A percentile compares a stretch with the other conserved stretches of the same genome.
These are phyloP conservation scores for Botrytis pseudocinerea DNA, from an alignment of 2,329 filamentous ascomycete species.

Conservation along the genomic window DNA sequence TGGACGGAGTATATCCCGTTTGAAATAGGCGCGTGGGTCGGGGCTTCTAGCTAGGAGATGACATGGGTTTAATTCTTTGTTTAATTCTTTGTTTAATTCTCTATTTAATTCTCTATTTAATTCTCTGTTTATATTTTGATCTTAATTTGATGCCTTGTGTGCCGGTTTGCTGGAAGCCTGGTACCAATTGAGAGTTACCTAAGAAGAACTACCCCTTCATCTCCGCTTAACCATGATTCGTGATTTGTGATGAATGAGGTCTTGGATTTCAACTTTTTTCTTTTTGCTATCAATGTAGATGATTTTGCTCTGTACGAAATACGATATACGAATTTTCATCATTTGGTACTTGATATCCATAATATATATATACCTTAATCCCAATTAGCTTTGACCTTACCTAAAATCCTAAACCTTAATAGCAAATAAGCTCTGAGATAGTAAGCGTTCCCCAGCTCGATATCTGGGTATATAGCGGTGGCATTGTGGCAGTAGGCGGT, in stretches of 20 bases:
- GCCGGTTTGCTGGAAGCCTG: not conserved
- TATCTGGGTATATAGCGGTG: slow-evolving; percentile 9
- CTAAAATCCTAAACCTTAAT: not conserved
- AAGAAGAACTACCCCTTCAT: not conserved
- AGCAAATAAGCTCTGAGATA: not conserved
- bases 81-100: no score
- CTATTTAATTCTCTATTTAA: not conserved
- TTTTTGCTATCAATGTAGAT: not conserved
- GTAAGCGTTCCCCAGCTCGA: not conserved
- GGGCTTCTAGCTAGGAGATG: not conserved
- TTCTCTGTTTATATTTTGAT: not conserved
- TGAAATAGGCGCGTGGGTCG: not conserved
- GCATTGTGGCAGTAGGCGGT: not conserved
- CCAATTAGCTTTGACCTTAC: not conserved
- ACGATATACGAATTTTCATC: not conserved
- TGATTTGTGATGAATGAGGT: not conserved
- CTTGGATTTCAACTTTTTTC: not conserved
- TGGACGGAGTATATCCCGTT: slow-evolving; percentile 2
- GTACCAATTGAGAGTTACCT: not conserved
- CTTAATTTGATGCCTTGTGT: not conserved
- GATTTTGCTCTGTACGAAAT: not conserved
- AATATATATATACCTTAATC: not conserved
- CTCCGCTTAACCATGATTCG: not conserved
- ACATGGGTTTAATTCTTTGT: not conserved
- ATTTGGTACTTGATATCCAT: not conserved